Conservation (phyloP, 495 filamentous ascomycete species). For the Penicillium waksmanii region DNA sequence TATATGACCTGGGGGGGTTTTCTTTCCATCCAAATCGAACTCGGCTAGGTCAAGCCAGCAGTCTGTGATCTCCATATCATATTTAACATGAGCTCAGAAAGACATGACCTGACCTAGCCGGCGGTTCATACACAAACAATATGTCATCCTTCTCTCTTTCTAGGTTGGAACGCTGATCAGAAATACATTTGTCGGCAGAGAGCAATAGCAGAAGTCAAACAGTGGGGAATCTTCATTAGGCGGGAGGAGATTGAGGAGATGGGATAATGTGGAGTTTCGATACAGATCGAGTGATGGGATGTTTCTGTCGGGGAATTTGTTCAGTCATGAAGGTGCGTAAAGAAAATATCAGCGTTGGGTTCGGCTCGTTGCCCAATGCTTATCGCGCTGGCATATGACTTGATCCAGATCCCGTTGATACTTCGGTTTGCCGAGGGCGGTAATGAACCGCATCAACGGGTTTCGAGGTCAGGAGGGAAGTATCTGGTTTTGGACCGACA, state of each 20-base stretch:
- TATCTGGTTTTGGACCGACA: slow-evolving; percentile 33
- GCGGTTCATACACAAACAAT: not conserved
- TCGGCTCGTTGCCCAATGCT: not conserved
- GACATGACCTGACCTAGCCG: not conserved
- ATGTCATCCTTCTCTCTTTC: not conserved
- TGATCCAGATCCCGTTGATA: slow-evolving; percentile 33
- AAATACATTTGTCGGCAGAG: not conserved
- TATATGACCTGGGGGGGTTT: not conserved
- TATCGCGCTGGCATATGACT: slow-evolving; percentile 46
- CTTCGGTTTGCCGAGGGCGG: slow-evolving; percentile 29
- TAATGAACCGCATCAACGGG: slow-evolving; percentile 43
- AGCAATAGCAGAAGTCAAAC: not conserved
- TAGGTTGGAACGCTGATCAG: slow-evolving; percentile 7
- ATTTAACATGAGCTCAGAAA: too few species aligned
- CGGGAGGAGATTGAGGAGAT: slow-evolving; percentile 1
- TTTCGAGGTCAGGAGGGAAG: slow-evolving; percentile 41
- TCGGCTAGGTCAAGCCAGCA: not conserved
- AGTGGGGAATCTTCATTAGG: slow-evolving; percentile 22
- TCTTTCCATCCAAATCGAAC: not conserved
- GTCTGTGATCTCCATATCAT: too few species aligned
- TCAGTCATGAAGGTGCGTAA: not conserved
- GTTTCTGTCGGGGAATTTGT: slow-evolving; percentile 1
- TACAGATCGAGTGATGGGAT: not conserved
- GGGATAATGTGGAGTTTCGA: not conserved
- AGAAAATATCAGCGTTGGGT: not conserved